Evolutionary conservation across 352 stramenopile genomes (phyloP).

Genomic region (Pythium angustatum): DNA sequence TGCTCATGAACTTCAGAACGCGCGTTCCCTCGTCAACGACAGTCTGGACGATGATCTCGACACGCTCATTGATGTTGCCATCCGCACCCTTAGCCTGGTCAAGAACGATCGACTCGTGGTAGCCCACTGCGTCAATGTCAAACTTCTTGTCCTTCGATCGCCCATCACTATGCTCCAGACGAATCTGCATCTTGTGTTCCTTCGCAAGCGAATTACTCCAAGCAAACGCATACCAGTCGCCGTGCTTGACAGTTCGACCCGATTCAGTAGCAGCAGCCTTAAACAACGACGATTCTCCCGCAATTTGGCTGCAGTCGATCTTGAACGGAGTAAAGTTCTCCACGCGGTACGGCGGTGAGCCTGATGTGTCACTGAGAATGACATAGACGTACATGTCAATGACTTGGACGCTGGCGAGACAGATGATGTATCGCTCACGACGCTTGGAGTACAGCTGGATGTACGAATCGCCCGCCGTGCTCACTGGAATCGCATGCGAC

Average conservation of each 20-base stretch:
- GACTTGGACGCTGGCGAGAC: slow-evolving; percentile 81
- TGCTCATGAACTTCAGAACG: slow-evolving; percentile 80
- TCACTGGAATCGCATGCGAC: slow-evolving; percentile 83
- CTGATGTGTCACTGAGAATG: slow-evolving; percentile 80
- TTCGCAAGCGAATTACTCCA: slow-evolving; percentile 87
- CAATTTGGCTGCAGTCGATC: slow-evolving; percentile 73
- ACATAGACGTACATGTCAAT: slow-evolving; percentile 91
- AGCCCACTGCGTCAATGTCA: slow-evolving; percentile 83
- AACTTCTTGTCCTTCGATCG: slow-evolving; percentile 71
- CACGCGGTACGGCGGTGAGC: slow-evolving; percentile 78
- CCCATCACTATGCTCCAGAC: slow-evolving; percentile 54
- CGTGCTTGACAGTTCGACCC: slow-evolving; percentile 52
- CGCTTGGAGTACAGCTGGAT: slow-evolving; percentile 79
- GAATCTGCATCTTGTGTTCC: slow-evolving; percentile 76
- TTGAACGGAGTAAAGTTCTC: slow-evolving; percentile 88
- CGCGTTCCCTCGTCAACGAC: slow-evolving; percentile 78
- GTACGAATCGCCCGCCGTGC: slow-evolving; percentile 74
- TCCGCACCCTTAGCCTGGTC: slow-evolving; percentile 50
- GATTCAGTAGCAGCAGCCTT: slow-evolving; percentile 55
- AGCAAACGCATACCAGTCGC: slow-evolving; percentile 77
- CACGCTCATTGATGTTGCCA: slow-evolving; percentile 34
- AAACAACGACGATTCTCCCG: slow-evolving; percentile 50
- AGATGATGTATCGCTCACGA: slow-evolving; percentile 77
- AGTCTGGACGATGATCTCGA: slow-evolving; percentile 77
- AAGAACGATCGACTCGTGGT: slow-evolving; percentile 68